phyloP scores from a whole-genome alignment of 2,329 filamentous ascomycete species.

The Knufia fluminis region DNA sequence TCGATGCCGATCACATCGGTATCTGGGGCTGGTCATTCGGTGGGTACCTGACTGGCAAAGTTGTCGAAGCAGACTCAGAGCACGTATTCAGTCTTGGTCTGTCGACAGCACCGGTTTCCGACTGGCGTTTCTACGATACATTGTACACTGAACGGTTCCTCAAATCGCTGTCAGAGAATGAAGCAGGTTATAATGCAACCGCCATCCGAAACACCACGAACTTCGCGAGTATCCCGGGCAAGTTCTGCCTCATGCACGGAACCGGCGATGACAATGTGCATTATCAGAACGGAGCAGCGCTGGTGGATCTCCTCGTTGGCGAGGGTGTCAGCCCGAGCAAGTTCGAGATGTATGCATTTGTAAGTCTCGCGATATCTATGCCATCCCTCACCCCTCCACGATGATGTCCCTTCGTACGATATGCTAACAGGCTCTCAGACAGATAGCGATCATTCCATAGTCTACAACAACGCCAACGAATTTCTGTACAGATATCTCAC shows the following conservation, averaged over 20 bases:
- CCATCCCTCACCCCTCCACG: too few species aligned
- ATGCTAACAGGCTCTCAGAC: too few species aligned
- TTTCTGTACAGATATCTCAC: conserved; percentile 58
- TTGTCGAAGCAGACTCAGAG: conserved; percentile 51
- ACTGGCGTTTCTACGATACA: conserved; percentile 60
- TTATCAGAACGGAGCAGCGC: conserved; percentile 55
- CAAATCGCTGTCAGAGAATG: conserved; percentile 51
- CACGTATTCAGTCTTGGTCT: conserved; percentile 54
- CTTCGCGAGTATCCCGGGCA: conserved; percentile 47
- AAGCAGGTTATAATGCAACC: conserved; percentile 50
- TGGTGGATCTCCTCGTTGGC: conserved; percentile 53
- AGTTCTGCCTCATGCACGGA: conserved; percentile 56
- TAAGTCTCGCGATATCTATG: too few species aligned
- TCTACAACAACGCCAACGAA: conserved; percentile 45
- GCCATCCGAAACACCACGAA: conserved; percentile 50
- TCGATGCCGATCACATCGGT: conserved; percentile 51
- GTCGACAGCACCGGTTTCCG: conserved; percentile 56
- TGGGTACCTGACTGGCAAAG: conserved; percentile 58
- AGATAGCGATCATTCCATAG: conserved; percentile 55
- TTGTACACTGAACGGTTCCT: conserved; percentile 67
- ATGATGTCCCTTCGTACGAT: too few species aligned
- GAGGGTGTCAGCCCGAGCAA: conserved; percentile 51
- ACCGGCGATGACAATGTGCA: conserved; percentile 65
- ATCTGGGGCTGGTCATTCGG: conserved; percentile 65
- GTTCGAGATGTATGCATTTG: conserved; percentile 55